These are phyloP conservation scores for Cicer bijugum DNA, from an alignment of 306 rosid species.

Conservation along the genomic window DNA sequence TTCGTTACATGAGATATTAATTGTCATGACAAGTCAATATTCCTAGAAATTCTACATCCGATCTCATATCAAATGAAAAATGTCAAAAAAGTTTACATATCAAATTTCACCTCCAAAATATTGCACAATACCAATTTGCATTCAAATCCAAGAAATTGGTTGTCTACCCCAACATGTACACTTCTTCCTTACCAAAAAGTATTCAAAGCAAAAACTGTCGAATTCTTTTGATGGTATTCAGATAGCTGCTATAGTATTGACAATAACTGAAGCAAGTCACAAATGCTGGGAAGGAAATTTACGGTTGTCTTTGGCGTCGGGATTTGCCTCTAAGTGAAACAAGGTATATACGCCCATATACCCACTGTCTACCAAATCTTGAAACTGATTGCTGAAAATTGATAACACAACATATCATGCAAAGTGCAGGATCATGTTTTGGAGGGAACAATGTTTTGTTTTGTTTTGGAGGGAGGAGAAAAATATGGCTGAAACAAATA, in stretches of 20 bases:
- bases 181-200: conserved; percentile 14
- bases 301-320: conserved; percentile 51
- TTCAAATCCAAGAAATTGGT: conserved; percentile 9
- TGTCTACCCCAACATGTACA: conserved; percentile 20
- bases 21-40: conserved; percentile 25
- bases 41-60: conserved; percentile 10
- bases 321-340: conserved; percentile 61
- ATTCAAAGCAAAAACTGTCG: conserved; percentile 31
- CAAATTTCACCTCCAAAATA: conserved; percentile 6
- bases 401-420: conserved; percentile 16
- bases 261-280: conserved; percentile 2
- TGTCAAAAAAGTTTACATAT: not conserved
- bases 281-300: conserved; percentile 35
- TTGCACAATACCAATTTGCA: not conserved
- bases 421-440: not conserved
- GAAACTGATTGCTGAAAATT: conserved; percentile 67
- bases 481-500: no score
- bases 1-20: not conserved
- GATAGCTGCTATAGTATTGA: conserved; percentile 50
- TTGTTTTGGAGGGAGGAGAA: no score
- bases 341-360: conserved; percentile 80
- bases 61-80: conserved; percentile 11
- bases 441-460: not conserved
- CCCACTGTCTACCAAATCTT: conserved; percentile 74
- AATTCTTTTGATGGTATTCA: not conserved